phyloP scores from a whole-genome alignment of 2,329 filamentous ascomycete genomes.

The Exophiala mesophila region DNA sequence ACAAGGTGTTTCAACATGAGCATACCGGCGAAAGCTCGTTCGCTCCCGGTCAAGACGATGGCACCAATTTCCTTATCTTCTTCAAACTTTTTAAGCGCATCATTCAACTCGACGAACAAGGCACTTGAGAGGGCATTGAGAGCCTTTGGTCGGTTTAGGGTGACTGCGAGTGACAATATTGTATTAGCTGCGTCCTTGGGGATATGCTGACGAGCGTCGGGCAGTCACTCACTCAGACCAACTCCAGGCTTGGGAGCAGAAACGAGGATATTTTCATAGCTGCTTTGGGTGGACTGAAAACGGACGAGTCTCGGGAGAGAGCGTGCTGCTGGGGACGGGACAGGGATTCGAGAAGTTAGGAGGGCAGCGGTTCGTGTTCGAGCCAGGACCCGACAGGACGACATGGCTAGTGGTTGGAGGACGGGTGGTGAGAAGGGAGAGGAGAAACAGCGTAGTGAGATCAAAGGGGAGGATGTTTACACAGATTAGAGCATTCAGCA shows the following conservation, averaged over 20 bases:
- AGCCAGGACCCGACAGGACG: conserved; percentile 14
- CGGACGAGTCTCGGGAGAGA: conserved; percentile 54
- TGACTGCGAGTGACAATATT: conserved; percentile 54
- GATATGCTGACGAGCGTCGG: conserved; percentile 1
- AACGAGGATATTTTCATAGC: conserved; percentile 77
- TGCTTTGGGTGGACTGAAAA: conserved; percentile 40
- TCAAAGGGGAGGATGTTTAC: background rate
- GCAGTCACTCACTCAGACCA: conserved; percentile 64
- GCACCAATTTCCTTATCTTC: conserved; percentile 63
- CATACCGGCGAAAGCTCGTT: conserved; percentile 74
- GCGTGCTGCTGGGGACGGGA: conserved; percentile 55
- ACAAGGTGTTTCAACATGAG: too few relatives aligned
- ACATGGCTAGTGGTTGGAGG: conserved; percentile 12
- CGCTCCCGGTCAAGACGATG: conserved; percentile 81
- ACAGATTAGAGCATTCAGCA: too few relatives aligned
- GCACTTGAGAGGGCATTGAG: conserved; percentile 91
- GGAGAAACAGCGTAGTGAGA: too few relatives aligned
- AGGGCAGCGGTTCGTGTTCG: conserved; percentile 1
- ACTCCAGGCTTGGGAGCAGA: conserved; percentile 84
- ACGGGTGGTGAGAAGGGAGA: too few relatives aligned
- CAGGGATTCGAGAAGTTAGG: conserved; percentile 45
- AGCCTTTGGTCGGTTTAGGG: conserved; percentile 88
- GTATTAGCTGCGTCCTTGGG: conserved; percentile 4
- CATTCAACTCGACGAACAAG: conserved; percentile 83
- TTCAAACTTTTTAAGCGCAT: conserved; percentile 68